Evolutionary conservation across 139 green algal species (phyloP).

Genomic region (Asterochloris sp.): DNA sequence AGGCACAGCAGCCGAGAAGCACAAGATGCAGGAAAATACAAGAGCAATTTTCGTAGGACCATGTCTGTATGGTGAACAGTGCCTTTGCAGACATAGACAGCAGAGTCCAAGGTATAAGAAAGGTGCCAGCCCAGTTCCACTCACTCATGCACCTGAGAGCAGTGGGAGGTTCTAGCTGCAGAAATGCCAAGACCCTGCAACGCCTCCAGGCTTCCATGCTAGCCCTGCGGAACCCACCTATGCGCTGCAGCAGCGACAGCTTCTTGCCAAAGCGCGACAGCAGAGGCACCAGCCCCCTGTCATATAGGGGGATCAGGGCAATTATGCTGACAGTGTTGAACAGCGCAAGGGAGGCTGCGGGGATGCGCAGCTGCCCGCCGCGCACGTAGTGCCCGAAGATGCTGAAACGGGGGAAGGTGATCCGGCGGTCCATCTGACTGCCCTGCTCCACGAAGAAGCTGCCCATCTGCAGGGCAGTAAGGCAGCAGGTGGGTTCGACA

Average conservation of each 20-base stretch:
- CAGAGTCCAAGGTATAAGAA: neutral
- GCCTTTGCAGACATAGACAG: too few species aligned
- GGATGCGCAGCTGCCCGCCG: slow-evolving; percentile 53
- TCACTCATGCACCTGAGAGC: too few species aligned
- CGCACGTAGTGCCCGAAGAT: neutral
- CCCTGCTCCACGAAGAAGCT: slow-evolving; percentile 75
- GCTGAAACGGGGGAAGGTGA: neutral
- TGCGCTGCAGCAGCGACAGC: slow-evolving; percentile 76
- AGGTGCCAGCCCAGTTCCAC: neutral
- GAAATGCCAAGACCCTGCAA: too few species aligned
- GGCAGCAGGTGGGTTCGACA: too few species aligned
- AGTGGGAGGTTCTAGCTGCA: too few species aligned
- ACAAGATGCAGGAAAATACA: too few species aligned
- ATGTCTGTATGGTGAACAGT: too few species aligned
- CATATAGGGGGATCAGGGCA: slow-evolving; percentile 82
- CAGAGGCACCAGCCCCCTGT: slow-evolving; percentile 64
- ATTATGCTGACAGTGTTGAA: slow-evolving; percentile 89
- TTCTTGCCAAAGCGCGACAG: slow-evolving; percentile 44
- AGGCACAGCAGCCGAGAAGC: too few species aligned
- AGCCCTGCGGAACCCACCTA: slow-evolving; percentile 39
- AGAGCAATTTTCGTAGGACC: too few species aligned
- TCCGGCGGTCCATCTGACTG: slow-evolving; percentile 66
- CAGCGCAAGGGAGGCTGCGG: slow-evolving; percentile 77
- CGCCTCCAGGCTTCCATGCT: too few species aligned
- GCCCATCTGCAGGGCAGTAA: slow-evolving; percentile 64